Percentiles rank a stretch among this genome's conserved stretches.
Conservation (phyloP, 169 alveolate species). For the Eimeria acervulina region DNA sequence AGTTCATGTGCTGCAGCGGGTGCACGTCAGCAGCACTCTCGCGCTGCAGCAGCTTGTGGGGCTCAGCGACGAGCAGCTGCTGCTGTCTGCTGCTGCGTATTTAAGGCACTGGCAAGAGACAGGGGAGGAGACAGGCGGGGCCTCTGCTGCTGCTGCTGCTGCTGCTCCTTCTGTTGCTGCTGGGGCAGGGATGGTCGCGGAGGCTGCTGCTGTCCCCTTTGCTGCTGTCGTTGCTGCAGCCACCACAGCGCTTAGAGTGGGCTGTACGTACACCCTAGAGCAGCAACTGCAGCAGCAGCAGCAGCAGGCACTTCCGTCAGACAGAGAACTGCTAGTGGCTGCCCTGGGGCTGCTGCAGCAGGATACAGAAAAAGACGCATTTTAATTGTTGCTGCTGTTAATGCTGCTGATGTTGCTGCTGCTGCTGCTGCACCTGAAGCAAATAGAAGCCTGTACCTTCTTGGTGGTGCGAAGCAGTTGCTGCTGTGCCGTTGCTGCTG, state of each 20-base stretch:
- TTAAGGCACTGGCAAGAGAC: not conserved
- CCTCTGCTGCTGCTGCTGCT: constrained; percentile 18
- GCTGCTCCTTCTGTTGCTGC: constrained; percentile 26
- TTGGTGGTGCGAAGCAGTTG: not conserved
- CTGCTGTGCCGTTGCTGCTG: not conserved
- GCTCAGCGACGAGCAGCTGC: constrained; percentile 62
- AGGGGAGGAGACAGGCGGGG: constrained; percentile 4
- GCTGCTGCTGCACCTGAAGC: not conserved
- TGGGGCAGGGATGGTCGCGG: not conserved
- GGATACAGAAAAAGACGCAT: constrained; percentile 27
- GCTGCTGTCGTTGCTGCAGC: constrained; percentile 58
- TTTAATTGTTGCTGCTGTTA: not conserved
- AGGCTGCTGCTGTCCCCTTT: constrained; percentile 33
- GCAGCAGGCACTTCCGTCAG: constrained; percentile 3
- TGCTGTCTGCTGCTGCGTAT: constrained; percentile 55
- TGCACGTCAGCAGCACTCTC: constrained; percentile 14
- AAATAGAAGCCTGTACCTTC: not conserved
- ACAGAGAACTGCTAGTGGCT: constrained; percentile 16
- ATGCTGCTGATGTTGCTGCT: not conserved
- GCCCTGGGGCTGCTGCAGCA: constrained; percentile 52
- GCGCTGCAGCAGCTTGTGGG: constrained; percentile 51
- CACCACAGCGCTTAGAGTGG: constrained; percentile 31
- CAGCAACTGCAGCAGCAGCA: constrained; percentile 50
- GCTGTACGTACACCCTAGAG: constrained; percentile 55
- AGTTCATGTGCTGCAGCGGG: constrained; percentile 60